phyloP scores from a whole-genome alignment of 2,329 filamentous ascomycete species.

The Hypomyces perniciosus region DNA sequence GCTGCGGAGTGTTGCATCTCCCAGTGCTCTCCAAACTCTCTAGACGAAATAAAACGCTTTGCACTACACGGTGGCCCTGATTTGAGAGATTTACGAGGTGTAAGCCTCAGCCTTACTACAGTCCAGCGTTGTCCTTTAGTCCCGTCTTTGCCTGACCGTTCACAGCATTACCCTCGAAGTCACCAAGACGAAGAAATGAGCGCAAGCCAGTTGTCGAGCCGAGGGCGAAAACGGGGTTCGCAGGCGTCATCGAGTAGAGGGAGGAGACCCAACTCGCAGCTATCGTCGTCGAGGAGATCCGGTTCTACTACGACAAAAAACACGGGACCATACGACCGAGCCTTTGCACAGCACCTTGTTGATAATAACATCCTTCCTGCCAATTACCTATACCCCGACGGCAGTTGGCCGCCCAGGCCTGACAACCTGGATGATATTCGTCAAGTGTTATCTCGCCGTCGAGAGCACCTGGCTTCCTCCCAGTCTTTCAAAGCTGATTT shows the following conservation, averaged over 20 bases:
- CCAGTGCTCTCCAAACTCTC: too few relatives aligned
- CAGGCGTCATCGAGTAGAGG: background rate
- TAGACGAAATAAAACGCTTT: background rate
- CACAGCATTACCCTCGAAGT: background rate
- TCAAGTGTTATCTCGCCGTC: too few relatives aligned
- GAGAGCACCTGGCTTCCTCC: too few relatives aligned
- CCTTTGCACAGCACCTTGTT: constrained; percentile 17
- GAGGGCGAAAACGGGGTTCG: background rate
- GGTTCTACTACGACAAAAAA: constrained; percentile 8
- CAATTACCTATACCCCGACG: constrained; percentile 15
- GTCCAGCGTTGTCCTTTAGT: background rate
- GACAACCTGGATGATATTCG: constrained; percentile 18
- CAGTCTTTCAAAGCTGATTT: too few relatives aligned
- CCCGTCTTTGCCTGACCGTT: background rate
- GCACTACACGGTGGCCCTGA: constrained; percentile 11
- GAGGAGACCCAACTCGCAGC: background rate
- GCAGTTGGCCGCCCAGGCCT: constrained; percentile 8
- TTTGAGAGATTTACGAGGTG: constrained; percentile 6
- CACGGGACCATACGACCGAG: constrained; percentile 17
- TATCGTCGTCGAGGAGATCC: background rate
- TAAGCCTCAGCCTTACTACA: background rate
- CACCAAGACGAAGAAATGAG: background rate
- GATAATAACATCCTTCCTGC: constrained; percentile 13
- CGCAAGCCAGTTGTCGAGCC: background rate
- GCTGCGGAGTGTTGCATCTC: too few relatives aligned